A percentile compares a stretch with the other conserved stretches of the same genome.
Conservation (phyloP, 305 asterid species). For the Withania somnifera region DNA sequence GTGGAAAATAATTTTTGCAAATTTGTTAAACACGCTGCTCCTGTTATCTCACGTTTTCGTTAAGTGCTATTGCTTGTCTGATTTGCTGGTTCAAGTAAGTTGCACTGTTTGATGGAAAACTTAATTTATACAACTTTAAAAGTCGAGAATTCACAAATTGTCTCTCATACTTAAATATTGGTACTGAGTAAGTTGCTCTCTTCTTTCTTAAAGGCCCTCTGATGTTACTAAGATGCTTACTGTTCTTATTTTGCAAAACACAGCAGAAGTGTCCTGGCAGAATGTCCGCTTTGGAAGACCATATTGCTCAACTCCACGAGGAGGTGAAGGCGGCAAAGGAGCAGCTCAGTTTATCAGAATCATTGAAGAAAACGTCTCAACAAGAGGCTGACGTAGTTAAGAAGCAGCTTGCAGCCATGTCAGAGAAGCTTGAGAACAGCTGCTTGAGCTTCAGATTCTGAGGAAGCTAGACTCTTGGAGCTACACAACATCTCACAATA, state of each 20-base stretch:
- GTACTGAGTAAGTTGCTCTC: background rate
- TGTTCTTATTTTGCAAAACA: background rate
- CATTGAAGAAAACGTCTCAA: conserved; percentile 29
- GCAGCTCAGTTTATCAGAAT: conserved; percentile 54
- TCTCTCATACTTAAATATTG: background rate
- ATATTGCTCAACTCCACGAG: conserved; percentile 53
- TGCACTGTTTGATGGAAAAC: background rate
- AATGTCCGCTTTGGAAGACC: conserved; percentile 45
- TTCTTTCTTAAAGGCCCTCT: background rate
- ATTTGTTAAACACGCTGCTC: background rate
- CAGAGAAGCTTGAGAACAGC: no score
- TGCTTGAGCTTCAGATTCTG: no score
- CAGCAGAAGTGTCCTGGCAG: conserved; percentile 45
- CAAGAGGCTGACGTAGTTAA: no score
- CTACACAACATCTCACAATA: background rate
- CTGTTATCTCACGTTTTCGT: background rate
- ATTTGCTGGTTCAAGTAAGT: background rate
- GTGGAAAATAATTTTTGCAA: background rate
- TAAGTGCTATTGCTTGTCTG: background rate
- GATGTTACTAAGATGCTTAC: background rate
- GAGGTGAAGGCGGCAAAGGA: conserved; percentile 58
- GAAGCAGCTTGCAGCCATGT: no score
- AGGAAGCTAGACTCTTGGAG: background rate
- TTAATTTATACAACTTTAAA: background rate
- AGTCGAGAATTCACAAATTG: background rate